phyloP scores from a whole-genome alignment of 441 rosid genomes.

The Erodium texanum region DNA sequence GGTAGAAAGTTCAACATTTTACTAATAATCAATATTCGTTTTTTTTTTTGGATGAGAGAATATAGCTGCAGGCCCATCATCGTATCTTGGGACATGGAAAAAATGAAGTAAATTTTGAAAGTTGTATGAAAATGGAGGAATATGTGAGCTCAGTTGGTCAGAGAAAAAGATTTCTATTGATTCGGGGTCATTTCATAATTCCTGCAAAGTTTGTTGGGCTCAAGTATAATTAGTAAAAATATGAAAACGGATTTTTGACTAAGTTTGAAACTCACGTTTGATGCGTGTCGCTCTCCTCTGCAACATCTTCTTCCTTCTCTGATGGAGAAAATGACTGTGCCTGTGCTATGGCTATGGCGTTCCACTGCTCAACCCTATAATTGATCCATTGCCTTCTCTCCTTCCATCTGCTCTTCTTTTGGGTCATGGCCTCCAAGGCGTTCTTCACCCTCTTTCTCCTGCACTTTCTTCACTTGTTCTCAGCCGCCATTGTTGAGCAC shows the following conservation, averaged over 20 bases:
- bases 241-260: background rate
- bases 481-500: slow-evolving; percentile 13
- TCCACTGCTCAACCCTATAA: background rate
- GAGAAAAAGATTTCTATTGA: background rate
- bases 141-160: background rate
- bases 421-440: slow-evolving; percentile 24
- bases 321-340: background rate
- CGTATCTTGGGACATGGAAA: too few relatives aligned
- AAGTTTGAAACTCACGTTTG: slow-evolving; percentile 1
- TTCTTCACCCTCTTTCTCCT: slow-evolving; percentile 14
- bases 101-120: background rate
- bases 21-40: too few relatives aligned
- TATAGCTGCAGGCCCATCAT: too few relatives aligned
- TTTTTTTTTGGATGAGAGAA: too few relatives aligned
- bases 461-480: slow-evolving; percentile 5
- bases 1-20: too few relatives aligned
- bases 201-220: background rate
- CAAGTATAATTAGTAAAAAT: background rate
- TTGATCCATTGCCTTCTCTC: background rate
- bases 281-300: slow-evolving; percentile 4
- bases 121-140: background rate
- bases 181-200: background rate
- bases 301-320: background rate
- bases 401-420: background rate
- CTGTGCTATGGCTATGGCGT: background rate